phyloP scores from a whole-genome alignment of 805 yeast genomes.

The Debaryomyces maramus region DNA sequence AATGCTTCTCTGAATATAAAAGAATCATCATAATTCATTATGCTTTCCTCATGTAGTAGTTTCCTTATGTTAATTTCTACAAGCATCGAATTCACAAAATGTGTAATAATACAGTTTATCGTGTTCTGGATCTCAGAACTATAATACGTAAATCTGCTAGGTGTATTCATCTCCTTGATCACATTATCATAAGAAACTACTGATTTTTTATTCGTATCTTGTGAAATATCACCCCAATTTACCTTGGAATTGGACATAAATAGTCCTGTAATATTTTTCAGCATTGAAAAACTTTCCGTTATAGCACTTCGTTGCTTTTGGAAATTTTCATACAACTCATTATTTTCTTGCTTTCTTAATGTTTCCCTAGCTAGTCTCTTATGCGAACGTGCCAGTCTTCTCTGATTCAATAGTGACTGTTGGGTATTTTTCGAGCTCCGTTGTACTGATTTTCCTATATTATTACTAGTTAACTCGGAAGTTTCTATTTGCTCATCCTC shows the following conservation, averaged over 20 bases:
- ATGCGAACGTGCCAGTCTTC: slow-evolving; percentile 7
- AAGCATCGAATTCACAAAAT: slow-evolving; percentile 24
- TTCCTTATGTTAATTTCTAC: slow-evolving; percentile 31
- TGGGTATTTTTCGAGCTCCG: background rate
- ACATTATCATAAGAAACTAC: background rate
- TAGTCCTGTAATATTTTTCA: slow-evolving; percentile 3
- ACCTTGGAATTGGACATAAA: slow-evolving; percentile 2
- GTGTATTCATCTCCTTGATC: too few species aligned
- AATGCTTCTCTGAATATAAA: slow-evolving; percentile 18
- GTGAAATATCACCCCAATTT: slow-evolving; percentile 12
- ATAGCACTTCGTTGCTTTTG: slow-evolving; percentile 12
- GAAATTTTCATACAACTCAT: slow-evolving; percentile 13
- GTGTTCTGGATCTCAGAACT: slow-evolving; percentile 22
- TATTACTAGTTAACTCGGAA: too few species aligned
- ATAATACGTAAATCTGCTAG: slow-evolving; percentile 10
- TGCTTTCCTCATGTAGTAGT: slow-evolving; percentile 11
- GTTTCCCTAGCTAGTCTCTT: slow-evolving; percentile 5
- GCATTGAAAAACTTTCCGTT: slow-evolving; percentile 10
- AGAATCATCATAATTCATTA: slow-evolving; percentile 2
- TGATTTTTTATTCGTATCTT: background rate
- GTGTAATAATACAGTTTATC: slow-evolving; percentile 21
- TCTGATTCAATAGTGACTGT: slow-evolving; percentile 1
- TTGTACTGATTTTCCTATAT: too few species aligned
- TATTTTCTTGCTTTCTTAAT: slow-evolving; percentile 3
- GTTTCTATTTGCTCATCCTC: background rate